These are phyloP conservation scores for Domatiomyces globalis DNA, from an alignment of 2,329 filamentous ascomycete genomes.

Conservation along the genomic window DNA sequence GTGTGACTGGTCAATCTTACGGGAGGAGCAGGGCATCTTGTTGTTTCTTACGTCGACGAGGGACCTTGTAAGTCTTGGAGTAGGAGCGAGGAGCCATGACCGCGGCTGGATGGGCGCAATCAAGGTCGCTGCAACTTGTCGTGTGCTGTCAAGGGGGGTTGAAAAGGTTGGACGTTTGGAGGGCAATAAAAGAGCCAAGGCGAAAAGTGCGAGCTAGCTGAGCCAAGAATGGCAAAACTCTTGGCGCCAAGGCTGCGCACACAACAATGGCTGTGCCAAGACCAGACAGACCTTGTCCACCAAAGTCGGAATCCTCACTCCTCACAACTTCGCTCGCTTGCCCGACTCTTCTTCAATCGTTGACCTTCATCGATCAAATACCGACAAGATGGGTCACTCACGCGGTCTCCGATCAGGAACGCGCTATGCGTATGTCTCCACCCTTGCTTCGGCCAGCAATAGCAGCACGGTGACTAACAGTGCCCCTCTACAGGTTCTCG, in stretches of 20 bases:
- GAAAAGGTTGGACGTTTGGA: neutral
- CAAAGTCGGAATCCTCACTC: neutral
- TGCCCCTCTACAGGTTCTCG: conserved; percentile 60
- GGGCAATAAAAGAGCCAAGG: neutral
- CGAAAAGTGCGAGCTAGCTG: neutral
- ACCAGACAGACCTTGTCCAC: conserved; percentile 1
- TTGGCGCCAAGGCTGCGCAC: neutral
- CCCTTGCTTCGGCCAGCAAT: conserved; percentile 32
- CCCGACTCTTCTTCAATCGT: conserved; percentile 13
- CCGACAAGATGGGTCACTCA: conserved; percentile 68
- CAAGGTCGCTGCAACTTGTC: conserved; percentile 10
- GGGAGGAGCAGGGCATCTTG: conserved; percentile 5
- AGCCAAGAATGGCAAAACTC: neutral
- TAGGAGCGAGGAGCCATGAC: conserved; percentile 53
- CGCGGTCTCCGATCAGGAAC: conserved; percentile 77
- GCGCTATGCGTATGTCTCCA: conserved; percentile 46
- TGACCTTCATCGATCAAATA: conserved; percentile 34
- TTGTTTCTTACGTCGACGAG: conserved; percentile 57
- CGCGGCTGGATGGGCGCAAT: conserved; percentile 22
- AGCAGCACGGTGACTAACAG: conserved; percentile 22
- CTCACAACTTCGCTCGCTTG: neutral
- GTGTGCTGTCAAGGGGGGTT: neutral
- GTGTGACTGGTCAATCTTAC: conserved; percentile 15
- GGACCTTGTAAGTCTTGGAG: conserved; percentile 99
- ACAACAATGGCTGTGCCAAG: conserved; percentile 2